These are phyloP conservation scores for Lachnellula subtilissima DNA, from an alignment of 2,329 filamentous ascomycete species.

Conservation along the genomic window DNA sequence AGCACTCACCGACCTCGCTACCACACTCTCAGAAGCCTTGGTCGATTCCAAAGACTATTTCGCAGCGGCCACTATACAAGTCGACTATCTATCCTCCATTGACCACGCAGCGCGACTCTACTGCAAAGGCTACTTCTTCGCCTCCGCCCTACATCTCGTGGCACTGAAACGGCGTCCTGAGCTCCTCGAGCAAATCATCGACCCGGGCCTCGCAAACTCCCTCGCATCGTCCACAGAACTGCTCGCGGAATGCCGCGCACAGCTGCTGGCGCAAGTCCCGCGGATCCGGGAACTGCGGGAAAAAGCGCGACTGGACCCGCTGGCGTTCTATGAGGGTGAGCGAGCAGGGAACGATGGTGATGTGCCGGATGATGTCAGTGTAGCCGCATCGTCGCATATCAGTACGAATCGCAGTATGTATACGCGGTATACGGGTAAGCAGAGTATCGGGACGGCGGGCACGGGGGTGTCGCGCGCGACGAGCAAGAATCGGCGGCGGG, in stretches of 20 bases:
- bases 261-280: constrained; percentile 79
- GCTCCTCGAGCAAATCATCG: constrained; percentile 63
- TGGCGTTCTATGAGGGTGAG: constrained; percentile 84
- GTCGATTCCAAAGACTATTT: constrained; percentile 80
- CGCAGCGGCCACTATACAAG: constrained; percentile 72
- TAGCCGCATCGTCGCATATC: constrained; percentile 75
- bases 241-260: constrained; percentile 84
- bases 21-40: constrained; percentile 69
- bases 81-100: constrained; percentile 74
- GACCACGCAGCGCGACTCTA: constrained; percentile 67
- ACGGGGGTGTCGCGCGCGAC: constrained; percentile 74
- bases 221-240: constrained; percentile 82
- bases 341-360: constrained; percentile 53
- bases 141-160: constrained; percentile 78
- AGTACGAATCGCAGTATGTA: constrained; percentile 85
- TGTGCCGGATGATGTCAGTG: constrained; percentile 85
- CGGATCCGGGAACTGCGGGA: constrained; percentile 76
- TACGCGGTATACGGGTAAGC: constrained; percentile 79
- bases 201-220: constrained; percentile 73
- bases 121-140: constrained; percentile 83
- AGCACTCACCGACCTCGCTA: constrained; percentile 65
- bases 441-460: constrained; percentile 62
- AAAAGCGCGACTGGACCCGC: constrained; percentile 77
- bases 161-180: constrained; percentile 52
- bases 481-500: constrained; percentile 78